Conservation (phyloP, 306 rosid genomes). For the Glycyrrhiza uralensis region DNA sequence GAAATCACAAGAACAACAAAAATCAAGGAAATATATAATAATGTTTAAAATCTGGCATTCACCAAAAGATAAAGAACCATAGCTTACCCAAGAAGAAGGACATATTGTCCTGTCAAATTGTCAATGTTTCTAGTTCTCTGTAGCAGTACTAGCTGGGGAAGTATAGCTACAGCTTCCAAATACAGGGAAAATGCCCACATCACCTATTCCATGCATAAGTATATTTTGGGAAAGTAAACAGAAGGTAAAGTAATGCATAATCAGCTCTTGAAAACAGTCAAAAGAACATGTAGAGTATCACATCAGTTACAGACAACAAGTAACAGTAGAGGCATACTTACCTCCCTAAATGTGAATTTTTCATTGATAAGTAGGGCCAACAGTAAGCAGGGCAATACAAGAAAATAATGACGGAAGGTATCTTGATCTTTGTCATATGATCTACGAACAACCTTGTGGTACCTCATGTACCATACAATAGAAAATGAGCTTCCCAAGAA, state of each 20-base stretch:
- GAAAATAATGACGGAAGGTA: slow-evolving; percentile 71
- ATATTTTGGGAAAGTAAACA: not conserved
- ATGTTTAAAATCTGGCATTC: not conserved
- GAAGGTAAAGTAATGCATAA: slow-evolving; percentile 3
- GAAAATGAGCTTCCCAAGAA: slow-evolving; percentile 87
- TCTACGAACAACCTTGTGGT: slow-evolving; percentile 73
- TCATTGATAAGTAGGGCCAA: slow-evolving; percentile 72
- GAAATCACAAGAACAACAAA: slow-evolving; percentile 4
- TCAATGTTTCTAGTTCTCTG: slow-evolving; percentile 93
- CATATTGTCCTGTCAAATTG: slow-evolving; percentile 88
- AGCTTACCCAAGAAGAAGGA: slow-evolving; percentile 82
- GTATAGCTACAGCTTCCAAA: slow-evolving; percentile 92
- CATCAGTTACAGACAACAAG: not conserved
- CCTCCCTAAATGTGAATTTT: slow-evolving; percentile 80
- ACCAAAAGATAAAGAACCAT: slow-evolving; percentile 7
- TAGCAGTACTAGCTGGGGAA: slow-evolving; percentile 79
- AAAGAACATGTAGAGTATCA: slow-evolving; percentile 1
- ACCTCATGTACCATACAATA: slow-evolving; percentile 89
- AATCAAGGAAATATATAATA: not conserved
- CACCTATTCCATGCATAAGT: slow-evolving; percentile 48
- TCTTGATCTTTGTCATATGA: slow-evolving; percentile 90
- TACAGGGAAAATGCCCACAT: slow-evolving; percentile 89
- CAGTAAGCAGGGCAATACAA: slow-evolving; percentile 65
- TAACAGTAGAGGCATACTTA: slow-evolving; percentile 26
- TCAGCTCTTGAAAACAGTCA: slow-evolving; percentile 9